Evolutionary conservation across 768 basidiomycete genomes (phyloP).

Genomic region (Russula vinacea): DNA sequence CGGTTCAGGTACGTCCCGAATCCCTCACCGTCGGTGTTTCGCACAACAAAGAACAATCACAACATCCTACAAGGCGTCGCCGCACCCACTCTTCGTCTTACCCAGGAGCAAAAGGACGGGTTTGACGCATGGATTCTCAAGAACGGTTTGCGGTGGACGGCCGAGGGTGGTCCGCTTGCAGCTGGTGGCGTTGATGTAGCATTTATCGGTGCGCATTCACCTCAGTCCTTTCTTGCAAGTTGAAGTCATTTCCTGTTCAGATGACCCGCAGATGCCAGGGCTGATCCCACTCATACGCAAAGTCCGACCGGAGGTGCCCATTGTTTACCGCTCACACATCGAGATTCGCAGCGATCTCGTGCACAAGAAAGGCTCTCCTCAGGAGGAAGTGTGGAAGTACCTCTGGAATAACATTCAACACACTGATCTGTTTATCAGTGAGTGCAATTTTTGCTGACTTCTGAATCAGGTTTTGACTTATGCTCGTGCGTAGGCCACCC

Average conservation of each 20-base stretch:
- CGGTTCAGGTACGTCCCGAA: slow-evolving; percentile 76
- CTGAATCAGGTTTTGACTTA: background rate
- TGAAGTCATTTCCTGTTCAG: slow-evolving; percentile 37
- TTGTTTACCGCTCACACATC: slow-evolving; percentile 93
- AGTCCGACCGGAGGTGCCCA: slow-evolving; percentile 78
- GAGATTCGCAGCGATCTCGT: slow-evolving; percentile 83
- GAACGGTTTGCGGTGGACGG: slow-evolving; percentile 86
- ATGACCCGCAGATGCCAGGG: slow-evolving; percentile 93
- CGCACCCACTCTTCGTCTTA: slow-evolving; percentile 69
- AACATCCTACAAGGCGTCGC: slow-evolving; percentile 94
- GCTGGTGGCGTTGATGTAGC: slow-evolving; percentile 82
- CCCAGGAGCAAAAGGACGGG: slow-evolving; percentile 69
- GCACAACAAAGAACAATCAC: slow-evolving; percentile 94
- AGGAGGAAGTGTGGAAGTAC: slow-evolving; percentile 92
- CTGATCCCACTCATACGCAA: slow-evolving; percentile 90
- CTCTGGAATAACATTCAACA: slow-evolving; percentile 89
- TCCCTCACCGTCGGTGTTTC: slow-evolving; percentile 85
- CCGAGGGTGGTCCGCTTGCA: slow-evolving; percentile 79
- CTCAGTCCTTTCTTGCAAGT: background rate
- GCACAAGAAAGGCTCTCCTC: slow-evolving; percentile 75
- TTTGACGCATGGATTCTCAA: slow-evolving; percentile 88
- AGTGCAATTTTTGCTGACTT: slow-evolving; percentile 29
- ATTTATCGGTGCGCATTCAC: slow-evolving; percentile 63
- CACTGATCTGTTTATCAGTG: slow-evolving; percentile 87
- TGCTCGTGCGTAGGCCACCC: slow-evolving; percentile 58